Base-by-base conservation (phyloP, 192 early-diverging fungal genomes). In the Mortierella alpina region DNA sequence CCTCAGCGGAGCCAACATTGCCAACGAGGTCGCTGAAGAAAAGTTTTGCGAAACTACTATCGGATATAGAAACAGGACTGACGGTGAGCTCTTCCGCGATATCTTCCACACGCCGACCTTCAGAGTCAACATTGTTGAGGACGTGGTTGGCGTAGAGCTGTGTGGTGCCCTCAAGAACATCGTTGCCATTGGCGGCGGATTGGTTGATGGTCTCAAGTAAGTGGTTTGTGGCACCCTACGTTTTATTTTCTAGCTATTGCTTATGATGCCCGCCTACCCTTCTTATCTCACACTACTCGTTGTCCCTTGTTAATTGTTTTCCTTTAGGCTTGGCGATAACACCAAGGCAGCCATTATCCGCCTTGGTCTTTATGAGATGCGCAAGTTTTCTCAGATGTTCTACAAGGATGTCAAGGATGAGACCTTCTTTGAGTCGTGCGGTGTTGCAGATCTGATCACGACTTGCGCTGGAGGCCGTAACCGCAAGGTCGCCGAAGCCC, bases 141-240 rank as follows among this genome's bases (percentile, higher is more conserved):
- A 99, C 77, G 92, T 95, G 3, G 88, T 92, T 68, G 98, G 96
- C 61, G 96, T 97, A 41, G 96, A 99, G 87, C 87, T 99, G 44
- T 99, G 96, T 84, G 98, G 98, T 52, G 98, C 98, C 10, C 84
- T 99, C 45, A 99, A 99, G 87, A 99, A 99, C 89, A 91, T 99
- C 15, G 92, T 99, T n/a, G 98, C 98, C 17, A 91, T 99, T 61
- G 98, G 93, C 20, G 98, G 96, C 45, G 98, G 98, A 58, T 88
- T 98, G 63, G 91, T 96, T 56, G 97, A 99, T 84, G 97, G 98
- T 18, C 87, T 98, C 62, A 93, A 94, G 74, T 85, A 82, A 61
- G 76, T 55, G 23, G 22, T 31, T 20, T n/a, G 4, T 3, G 1
- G 31, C 31, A 31, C 31, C 1, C 31, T 31, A 17, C 44, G 6